Conservation (phyloP, 1,284 basidiomycete genomes). For the Anthracocystis walkeri region DNA sequence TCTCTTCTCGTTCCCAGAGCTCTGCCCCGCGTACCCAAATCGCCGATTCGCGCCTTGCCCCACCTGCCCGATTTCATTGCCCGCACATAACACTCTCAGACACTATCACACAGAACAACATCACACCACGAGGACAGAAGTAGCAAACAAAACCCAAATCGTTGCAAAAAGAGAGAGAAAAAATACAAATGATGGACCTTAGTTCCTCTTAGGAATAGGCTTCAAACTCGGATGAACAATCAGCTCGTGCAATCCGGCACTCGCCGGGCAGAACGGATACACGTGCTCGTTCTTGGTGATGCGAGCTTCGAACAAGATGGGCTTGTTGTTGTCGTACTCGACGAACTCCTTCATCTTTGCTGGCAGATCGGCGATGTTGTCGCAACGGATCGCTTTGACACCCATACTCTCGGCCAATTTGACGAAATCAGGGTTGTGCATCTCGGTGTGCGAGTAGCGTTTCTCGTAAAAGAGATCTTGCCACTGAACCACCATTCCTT, state of each 20-base stretch:
- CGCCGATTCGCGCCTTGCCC: neutral
- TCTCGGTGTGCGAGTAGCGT: constrained; percentile 91
- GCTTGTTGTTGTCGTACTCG: constrained; percentile 87
- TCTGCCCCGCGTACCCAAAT: neutral
- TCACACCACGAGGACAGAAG: neutral
- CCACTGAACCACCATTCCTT: constrained; percentile 98
- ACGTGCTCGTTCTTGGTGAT: constrained; percentile 91
- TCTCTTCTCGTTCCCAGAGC: too few species aligned
- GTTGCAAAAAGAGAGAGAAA: constrained; percentile 2
- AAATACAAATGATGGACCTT: neutral
- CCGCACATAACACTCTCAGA: too few species aligned
- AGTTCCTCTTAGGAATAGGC: constrained; percentile 40
- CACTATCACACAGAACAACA: neutral
- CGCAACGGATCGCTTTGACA: constrained; percentile 86
- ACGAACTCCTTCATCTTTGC: constrained; percentile 98
- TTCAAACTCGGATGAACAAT: constrained; percentile 56
- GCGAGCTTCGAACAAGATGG: constrained; percentile 89
- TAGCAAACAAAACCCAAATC: neutral
- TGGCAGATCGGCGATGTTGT: constrained; percentile 80
- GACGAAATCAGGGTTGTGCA: constrained; percentile 95
- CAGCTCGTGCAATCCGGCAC: constrained; percentile 88
- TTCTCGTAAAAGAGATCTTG: constrained; percentile 96
- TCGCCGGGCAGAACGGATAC: constrained; percentile 92
- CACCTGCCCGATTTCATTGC: too few species aligned
- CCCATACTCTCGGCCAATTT: constrained; percentile 89